Conservation (phyloP, 257 asterid species). For the Salvia splendens region DNA sequence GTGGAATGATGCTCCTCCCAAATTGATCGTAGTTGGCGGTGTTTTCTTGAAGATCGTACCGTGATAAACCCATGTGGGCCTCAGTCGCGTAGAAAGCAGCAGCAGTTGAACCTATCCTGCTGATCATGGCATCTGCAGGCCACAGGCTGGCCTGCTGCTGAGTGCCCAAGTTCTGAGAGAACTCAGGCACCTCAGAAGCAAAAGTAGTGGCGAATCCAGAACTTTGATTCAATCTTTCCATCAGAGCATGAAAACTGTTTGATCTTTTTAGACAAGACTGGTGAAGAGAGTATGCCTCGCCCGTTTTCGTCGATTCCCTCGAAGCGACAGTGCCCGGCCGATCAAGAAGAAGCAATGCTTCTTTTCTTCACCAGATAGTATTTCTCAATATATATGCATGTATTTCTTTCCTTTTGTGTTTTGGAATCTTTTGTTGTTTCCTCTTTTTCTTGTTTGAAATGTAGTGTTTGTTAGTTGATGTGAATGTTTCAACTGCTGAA, state of each 20-base stretch:
- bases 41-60: conserved; percentile 33
- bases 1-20: conserved; percentile 31
- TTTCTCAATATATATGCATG: too few species aligned
- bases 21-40: conserved; percentile 15
- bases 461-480: conserved; percentile 12
- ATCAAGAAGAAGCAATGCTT: conserved; percentile 16
- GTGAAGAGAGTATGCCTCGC: conserved; percentile 16
- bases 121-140: conserved; percentile 41
- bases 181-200: conserved; percentile 29
- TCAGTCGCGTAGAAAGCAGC: conserved; percentile 56
- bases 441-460: not conserved
- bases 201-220: conserved; percentile 24
- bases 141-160: conserved; percentile 34
- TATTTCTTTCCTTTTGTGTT: too few species aligned
- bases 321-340: not conserved
- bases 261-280: not conserved
- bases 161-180: conserved; percentile 27
- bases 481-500: not conserved
- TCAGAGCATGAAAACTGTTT: conserved; percentile 23
- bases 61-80: conserved; percentile 51
- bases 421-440: too few species aligned
- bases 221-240: conserved; percentile 44
- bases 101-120: conserved; percentile 55
- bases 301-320: conserved; percentile 3
- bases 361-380: too few species aligned